Evolutionary conservation across 202 grass and related monocot species (phyloP).

Genomic region (Cymbopogon flexuosus): DNA sequence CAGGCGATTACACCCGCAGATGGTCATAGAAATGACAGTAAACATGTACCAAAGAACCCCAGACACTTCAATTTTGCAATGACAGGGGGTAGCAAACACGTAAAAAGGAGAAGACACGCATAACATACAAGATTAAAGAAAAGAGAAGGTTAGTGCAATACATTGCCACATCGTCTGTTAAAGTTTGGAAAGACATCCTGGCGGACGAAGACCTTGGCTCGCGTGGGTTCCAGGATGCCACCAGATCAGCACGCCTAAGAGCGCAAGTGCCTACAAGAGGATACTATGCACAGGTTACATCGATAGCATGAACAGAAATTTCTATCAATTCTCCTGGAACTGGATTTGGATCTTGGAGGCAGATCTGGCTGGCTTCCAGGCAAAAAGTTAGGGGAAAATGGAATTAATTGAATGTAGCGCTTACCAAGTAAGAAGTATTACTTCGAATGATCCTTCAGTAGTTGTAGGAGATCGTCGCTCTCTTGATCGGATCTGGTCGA

Average conservation of each 20-base stretch:
- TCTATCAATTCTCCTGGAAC: not conserved
- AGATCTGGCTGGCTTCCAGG: not conserved
- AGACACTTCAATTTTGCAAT: conserved; percentile 8
- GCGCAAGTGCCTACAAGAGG: not conserved
- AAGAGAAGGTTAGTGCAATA: conserved; percentile 22
- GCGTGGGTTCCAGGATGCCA: not conserved
- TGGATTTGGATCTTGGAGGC: not conserved
- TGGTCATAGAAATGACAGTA: not conserved
- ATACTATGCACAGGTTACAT: conserved; percentile 25
- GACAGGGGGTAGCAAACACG: not conserved
- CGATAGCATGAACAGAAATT: conserved; percentile 6
- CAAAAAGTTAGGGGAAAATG: not conserved
- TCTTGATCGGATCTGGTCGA: not conserved
- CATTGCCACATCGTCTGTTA: conserved; percentile 45
- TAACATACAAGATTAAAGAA: conserved; percentile 10
- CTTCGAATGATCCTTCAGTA: conserved; percentile 17
- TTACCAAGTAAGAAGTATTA: conserved; percentile 25
- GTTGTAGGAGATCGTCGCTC: not conserved
- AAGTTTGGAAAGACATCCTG: conserved; percentile 64
- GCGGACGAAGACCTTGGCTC: not conserved
- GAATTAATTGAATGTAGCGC: not conserved
- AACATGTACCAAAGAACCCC: conserved; percentile 4
- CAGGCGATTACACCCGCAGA: not conserved
- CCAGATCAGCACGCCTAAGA: conserved; percentile 9
- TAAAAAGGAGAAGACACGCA: conserved; percentile 12